A percentile compares a stretch with the other conserved stretches of the same genome.
Evolutionary conservation across 116 monocot species (phyloP).

Genomic region (Papilionanthe hybrid): DNA sequence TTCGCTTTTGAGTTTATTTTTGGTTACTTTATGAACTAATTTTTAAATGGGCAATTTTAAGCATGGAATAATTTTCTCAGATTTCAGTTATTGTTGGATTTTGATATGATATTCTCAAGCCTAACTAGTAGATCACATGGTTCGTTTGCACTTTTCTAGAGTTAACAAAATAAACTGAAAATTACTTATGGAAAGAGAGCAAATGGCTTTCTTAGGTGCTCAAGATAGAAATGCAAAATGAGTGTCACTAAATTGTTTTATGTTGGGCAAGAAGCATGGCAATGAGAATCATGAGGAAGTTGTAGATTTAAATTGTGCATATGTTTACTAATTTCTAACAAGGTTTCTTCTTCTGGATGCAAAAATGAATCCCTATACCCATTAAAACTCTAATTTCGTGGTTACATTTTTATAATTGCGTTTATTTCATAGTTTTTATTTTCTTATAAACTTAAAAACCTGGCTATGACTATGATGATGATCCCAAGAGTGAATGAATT

Average conservation of each 20-base stretch:
- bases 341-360: too few relatives aligned
- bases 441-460: too few relatives aligned
- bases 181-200: background rate
- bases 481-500: too few relatives aligned
- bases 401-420: too few relatives aligned
- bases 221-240: background rate
- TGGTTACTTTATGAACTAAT: background rate
- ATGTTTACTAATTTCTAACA: too few relatives aligned
- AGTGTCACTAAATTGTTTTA: background rate
- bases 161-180: background rate
- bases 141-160: slow-evolving; percentile 1
- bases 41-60: background rate
- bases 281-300: background rate
- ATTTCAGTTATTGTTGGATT: background rate
- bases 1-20: background rate
- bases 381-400: too few relatives aligned
- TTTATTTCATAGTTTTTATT: too few relatives aligned
- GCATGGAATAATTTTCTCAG: background rate
- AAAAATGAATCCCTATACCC: too few relatives aligned
- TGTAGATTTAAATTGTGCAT: background rate
- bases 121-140: background rate
- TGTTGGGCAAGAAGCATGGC: background rate
- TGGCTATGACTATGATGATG: too few relatives aligned
- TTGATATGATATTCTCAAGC: background rate
- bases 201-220: background rate